Evolutionary conservation across 192 early-diverging fungal species (phyloP).

Genomic region (Spizellomyces sp.): DNA sequence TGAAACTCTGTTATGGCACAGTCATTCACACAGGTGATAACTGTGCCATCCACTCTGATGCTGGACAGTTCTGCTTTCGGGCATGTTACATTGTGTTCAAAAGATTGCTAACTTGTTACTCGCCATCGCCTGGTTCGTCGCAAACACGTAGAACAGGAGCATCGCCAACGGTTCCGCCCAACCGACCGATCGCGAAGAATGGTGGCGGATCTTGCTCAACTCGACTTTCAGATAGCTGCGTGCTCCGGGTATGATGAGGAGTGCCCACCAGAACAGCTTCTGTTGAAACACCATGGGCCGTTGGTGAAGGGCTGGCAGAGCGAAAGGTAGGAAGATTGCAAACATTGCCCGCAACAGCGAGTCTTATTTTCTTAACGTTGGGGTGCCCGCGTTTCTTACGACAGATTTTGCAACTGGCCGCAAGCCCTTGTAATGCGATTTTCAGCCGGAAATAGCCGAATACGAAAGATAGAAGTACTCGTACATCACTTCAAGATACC

Average conservation of each 20-base stretch:
- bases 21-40: too few relatives aligned
- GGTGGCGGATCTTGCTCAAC: background rate
- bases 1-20: too few relatives aligned
- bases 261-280: constrained; percentile 35
- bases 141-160: too few relatives aligned
- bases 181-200: background rate
- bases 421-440: constrained; percentile 68
- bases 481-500: constrained; percentile 82
- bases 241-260: constrained; percentile 46
- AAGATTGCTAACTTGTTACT: too few relatives aligned
- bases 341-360: background rate
- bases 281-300: constrained; percentile 22
- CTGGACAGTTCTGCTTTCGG: too few relatives aligned
- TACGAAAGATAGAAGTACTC: constrained; percentile 70
- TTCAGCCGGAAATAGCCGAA: constrained; percentile 51
- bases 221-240: constrained; percentile 21
- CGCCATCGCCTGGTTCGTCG: too few relatives aligned
- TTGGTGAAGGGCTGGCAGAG: constrained; percentile 52
- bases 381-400: background rate
- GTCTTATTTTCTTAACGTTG: background rate
- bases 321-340: constrained; percentile 37
- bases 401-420: constrained; percentile 71
- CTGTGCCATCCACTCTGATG: too few relatives aligned
- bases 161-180: too few relatives aligned
- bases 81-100: too few relatives aligned